Base-by-base conservation (phyloP, 805 yeast species). In the Candida germanica region DNA sequence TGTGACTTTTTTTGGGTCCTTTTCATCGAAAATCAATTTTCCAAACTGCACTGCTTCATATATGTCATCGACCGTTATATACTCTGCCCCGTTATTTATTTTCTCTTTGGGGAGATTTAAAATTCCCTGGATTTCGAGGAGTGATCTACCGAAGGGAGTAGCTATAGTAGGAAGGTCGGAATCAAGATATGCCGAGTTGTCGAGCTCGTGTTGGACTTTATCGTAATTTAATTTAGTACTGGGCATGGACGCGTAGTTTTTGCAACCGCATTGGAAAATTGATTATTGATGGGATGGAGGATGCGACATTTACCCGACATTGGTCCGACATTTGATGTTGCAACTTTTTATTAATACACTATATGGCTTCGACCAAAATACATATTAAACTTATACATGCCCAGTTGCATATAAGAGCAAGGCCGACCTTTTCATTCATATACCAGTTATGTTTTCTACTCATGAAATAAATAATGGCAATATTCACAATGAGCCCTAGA, bases 111-210 rank as follows among this genome's bases (percentile, higher is more conserved):
- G 73, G 3, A 79, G 51, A 38, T 77, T 75, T 26, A 83, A 54
- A 23, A 79, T 86, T 7, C 93, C 93, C 51, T 83, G 93, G 13
- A 83, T 82, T 53, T 83, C 93, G 13, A 83, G 42, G 12, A 83
- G 48, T 2, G 75, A 68, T 28, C 78, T 68, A 1, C 91, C 93
- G 28, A 62, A 57, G 1, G 79, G 71, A 0, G 89, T 79, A 1
- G 71, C 46, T 2, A 77, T 26, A 9, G 26, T 24, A n/a, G n/a
- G n/a, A n/a, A n/a, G n/a, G n/a, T n/a, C n/a, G n/a, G n/a, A n/a
- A n/a, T n/a, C n/a, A n/a, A n/a, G n/a, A n/a, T n/a, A n/a, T n/a
- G n/a, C n/a, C n/a, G n/a, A n/a, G n/a, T n/a, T n/a, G n/a, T n/a
- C n/a, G n/a, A n/a, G n/a, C n/a, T n/a, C n/a, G n/a, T n/a, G n/a